Evolutionary conservation across 2,329 filamentous ascomycete species (phyloP).

Genomic region (Aphanocladium album): DNA sequence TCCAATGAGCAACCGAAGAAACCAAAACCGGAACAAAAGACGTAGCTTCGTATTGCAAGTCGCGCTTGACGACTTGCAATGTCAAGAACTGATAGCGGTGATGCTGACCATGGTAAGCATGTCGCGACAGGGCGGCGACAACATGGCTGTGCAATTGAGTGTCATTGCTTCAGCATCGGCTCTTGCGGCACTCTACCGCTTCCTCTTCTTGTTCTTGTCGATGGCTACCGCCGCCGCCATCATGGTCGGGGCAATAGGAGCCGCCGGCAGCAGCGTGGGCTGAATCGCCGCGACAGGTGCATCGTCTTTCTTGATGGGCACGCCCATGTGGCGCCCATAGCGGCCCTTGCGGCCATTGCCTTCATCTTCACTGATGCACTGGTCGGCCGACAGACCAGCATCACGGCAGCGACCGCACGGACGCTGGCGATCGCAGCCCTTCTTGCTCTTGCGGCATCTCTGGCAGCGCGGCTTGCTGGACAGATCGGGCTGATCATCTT

Average conservation of each 20-base stretch:
- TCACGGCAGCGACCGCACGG: constrained; percentile 95
- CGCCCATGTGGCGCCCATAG: constrained; percentile 70
- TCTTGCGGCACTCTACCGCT: constrained; percentile 41
- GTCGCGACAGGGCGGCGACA: neutral
- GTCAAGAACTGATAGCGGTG: neutral
- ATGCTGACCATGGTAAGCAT: neutral
- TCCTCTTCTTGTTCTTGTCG: constrained; percentile 59
- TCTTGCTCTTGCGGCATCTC: constrained; percentile 98
- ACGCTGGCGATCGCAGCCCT: constrained; percentile 93
- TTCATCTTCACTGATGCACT: constrained; percentile 96
- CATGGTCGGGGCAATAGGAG: constrained; percentile 37
- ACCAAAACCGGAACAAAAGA: constrained; percentile 2
- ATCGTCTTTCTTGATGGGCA: constrained; percentile 57
- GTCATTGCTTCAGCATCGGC: neutral
- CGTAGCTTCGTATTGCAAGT: constrained; percentile 12
- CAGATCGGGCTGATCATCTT: constrained; percentile 87
- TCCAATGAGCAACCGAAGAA: neutral
- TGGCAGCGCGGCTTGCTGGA: constrained; percentile 97
- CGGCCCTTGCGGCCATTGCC: constrained; percentile 94
- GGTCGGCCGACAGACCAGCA: constrained; percentile 86
- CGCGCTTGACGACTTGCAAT: neutral
- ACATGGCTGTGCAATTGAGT: neutral
- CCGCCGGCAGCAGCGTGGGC: constrained; percentile 37
- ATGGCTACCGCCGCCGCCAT: constrained; percentile 21
- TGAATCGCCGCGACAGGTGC: constrained; percentile 27